Base-by-base conservation (phyloP, 257 asterid genomes). In the Petunia secreta region DNA sequence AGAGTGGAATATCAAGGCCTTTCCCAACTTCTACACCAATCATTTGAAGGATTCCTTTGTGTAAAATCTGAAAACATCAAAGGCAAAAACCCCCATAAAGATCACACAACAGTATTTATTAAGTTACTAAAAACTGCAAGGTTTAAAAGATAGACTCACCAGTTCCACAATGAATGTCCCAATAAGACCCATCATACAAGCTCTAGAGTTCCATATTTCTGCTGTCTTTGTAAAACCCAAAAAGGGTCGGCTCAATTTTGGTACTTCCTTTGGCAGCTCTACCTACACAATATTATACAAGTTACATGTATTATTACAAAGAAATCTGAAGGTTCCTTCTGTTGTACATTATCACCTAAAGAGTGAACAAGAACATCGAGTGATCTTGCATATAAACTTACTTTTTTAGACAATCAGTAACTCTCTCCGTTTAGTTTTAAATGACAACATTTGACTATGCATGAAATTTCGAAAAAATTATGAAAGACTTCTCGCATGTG, bases 1-100 rank as follows among this genome's bases (percentile, higher is more conserved):
- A 95, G 39, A 93, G 96, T 62, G 99, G 98, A 82, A 95, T 71
- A 85, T 95, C 94, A 41, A 95, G 99, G 34, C 99, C 98, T 90
- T 95, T 93, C 36, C 99, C 98, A 50, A 95, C 71, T 0, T 95
- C 98, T 75, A 95, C 89, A 4, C 99, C 99, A 16, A 93, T 87
- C 25, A 92, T 46, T 88, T 95, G 84, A 76, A 95, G 97, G 79
- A 95, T 83, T 52, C 99, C 97, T 83, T 88, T 92, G 84, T 92
- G 87, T 84, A 93, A 60, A 85, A 93, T 90, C 98, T 93, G 94
- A n/a, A 85, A 69, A 55, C 8, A 34, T 38, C 57, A 41, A 15
- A 8, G 41, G 40, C 25, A 8, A n/a, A 62, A 8, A 57, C 7
- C n/a, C n/a, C 52, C 8, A 36, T 48, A 43, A 8, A 62, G 36